Conservation (phyloP, 805 yeast species). For the Metschnikowia anglica region DNA sequence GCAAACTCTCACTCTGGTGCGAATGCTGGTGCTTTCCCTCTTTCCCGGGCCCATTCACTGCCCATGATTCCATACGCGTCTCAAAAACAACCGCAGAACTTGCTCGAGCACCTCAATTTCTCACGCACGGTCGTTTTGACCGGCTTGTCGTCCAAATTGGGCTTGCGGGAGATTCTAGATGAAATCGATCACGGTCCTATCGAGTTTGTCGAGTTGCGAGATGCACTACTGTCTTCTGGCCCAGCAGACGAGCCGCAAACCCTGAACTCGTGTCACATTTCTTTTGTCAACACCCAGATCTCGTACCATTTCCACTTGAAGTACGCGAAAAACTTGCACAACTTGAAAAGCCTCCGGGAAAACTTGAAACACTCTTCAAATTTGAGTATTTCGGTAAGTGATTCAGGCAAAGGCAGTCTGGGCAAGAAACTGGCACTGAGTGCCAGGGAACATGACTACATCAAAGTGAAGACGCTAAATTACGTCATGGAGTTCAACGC, state of each 20-base stretch:
- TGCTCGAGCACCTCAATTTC: conserved; percentile 35
- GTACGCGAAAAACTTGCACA: conserved; percentile 28
- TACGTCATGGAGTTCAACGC: conserved; percentile 41
- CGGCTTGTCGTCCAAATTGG: conserved; percentile 27
- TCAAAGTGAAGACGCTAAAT: conserved; percentile 41
- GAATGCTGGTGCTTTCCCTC: not conserved
- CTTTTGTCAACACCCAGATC: conserved; percentile 37
- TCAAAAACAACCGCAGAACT: conserved; percentile 1
- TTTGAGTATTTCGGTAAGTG: conserved; percentile 31
- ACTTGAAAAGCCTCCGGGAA: conserved; percentile 26
- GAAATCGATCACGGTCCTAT: conserved; percentile 58
- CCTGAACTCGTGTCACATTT: conserved; percentile 32
- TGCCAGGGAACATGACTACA: conserved; percentile 10
- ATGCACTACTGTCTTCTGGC: not conserved
- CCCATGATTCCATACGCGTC: conserved; percentile 3
- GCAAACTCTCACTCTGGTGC: not conserved
- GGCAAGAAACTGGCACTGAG: not conserved
- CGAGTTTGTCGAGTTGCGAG: conserved; percentile 44
- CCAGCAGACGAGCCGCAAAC: not conserved
- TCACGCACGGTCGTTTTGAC: conserved; percentile 38
- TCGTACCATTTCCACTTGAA: conserved; percentile 35
- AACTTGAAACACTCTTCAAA: conserved; percentile 27
- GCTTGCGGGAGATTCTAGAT: conserved; percentile 39
- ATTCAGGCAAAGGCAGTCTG: not conserved
- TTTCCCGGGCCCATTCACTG: conserved; percentile 9